Percentiles rank a stretch among this genome's conserved stretches.
Evolutionary conservation across 1,284 basidiomycete genomes (phyloP).

Genomic region (Trichosporon sp.): DNA sequence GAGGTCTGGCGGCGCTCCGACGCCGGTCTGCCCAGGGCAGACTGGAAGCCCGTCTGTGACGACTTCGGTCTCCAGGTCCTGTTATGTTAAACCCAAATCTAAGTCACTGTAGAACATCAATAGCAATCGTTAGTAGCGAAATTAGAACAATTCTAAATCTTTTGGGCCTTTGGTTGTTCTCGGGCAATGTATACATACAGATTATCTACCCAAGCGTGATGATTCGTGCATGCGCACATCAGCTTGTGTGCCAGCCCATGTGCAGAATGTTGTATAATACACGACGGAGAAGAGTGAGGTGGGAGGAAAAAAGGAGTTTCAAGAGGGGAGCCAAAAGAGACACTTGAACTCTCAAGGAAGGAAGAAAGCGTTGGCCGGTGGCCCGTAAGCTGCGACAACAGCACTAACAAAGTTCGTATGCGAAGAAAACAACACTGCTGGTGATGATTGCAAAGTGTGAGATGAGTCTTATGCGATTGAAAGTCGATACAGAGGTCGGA

Average conservation of each 20-base stretch:
- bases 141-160: neutral
- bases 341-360: neutral
- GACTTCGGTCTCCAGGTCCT: conserved; percentile 41
- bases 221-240: neutral
- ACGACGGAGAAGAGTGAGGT: neutral
- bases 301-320: neutral
- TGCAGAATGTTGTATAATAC: neutral
- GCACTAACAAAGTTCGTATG: neutral
- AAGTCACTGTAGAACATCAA: neutral
- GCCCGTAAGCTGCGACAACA: neutral
- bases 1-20: conserved; percentile 50
- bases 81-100: conserved; percentile 17
- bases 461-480: neutral
- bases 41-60: conserved; percentile 47
- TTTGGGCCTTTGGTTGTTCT: neutral
- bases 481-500: neutral
- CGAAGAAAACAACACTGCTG: neutral
- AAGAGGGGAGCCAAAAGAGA: neutral
- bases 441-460: neutral
- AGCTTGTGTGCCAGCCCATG: neutral
- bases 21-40: conserved; percentile 28
- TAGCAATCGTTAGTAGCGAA: neutral
- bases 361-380: neutral
- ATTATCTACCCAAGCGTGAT: neutral
- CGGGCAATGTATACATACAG: conserved; percentile 2